Base-by-base conservation (phyloP, 2,329 filamentous ascomycete genomes). In the Xylariomycetidae sp. region DNA sequence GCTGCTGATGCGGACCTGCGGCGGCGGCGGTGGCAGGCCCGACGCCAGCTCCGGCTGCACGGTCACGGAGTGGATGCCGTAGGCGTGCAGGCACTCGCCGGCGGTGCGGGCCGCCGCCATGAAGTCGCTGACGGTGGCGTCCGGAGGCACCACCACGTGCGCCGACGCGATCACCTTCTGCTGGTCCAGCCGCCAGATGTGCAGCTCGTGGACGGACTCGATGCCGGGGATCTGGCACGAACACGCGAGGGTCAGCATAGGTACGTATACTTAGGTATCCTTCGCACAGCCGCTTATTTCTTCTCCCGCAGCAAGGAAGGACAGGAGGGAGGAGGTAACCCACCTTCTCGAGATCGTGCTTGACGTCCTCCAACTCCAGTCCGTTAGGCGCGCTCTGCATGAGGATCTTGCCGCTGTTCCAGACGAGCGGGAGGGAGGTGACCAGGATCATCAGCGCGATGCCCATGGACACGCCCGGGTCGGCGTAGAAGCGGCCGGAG, bases 101-200 rank as follows among this genome's bases (percentile, higher is more conserved):
- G 85, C 72, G 2, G 70, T 74, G 46, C 69, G 72, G 2, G 79
- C 76, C 39, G 72, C 72, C 31, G 66, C 63, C 59, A 75, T 70
- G 51, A 86, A 86, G 31, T 63, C 61, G 22, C 63, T 54, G 16
- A 84, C 56, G 7, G 69, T 68, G 32, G 69, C 63, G 40, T 76
- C 70, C 2, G 70, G 67, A n/a, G n/a, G n/a, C 12, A 86, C 70
- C 0, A 81, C 67, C 2, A 88, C 61, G 49, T 86, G 82, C 1
- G 78, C 82, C 1, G 79, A 79, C 6, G 83, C 83, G 29, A 87
- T 67, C 4, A 74, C 66, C 48, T 84, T 85, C 32, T 68, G 67
- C 57, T 89, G 81, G 49, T 82, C 76, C 3, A 88, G 66, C 3
- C 76, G 70, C 82, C 84, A 88, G 40, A 86, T 73, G 45, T 85